Base-by-base conservation (phyloP, 768 basidiomycete genomes). In the Collybia sordida region DNA sequence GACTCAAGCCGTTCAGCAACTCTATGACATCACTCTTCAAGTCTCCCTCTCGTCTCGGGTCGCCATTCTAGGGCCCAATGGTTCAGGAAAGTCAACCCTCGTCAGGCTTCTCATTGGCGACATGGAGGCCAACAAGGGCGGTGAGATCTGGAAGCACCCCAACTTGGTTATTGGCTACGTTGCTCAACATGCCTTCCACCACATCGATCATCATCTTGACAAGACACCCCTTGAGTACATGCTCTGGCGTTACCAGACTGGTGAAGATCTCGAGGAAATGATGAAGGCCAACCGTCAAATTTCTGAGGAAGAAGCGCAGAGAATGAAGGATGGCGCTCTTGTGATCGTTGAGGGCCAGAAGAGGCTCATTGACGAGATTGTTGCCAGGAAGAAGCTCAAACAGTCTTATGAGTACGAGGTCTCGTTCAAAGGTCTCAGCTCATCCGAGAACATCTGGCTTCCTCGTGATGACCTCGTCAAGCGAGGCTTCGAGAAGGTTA, bases 191-290 rank as follows among this genome's bases (percentile, higher is more conserved):
- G 95, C 95, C 54, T 98, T 98, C 94, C 95, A 98, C 80, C 95
- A 98, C 72, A 98, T 98, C 65, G 95, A 98, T 70, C 76, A 93
- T 71, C 95, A 98, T 67, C 90, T 98, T 66, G 95, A 98, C 82
- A 96, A 94, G 82, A 98, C 95, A 12, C 92, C 95, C 43, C 86
- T 98, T 61, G 95, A 98, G 77, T 98, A 98, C 82, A 93, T 98
- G 92, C 77, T 98, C 58, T 98, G 95, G 95, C 94, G 95, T 75
- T 98, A 97, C 85, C 95, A 98, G 82, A 98, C 95, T 51, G 95
- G 95, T 70, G 95, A 98, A 72, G 95, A 98, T 79, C 73, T 97
- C 68, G 95, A 98, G 75, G 95, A 97, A 78, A 82, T 98, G 84
- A 74, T 73, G 73, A 98, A 97, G 83, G 93, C 91, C 50, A 85